Conservation (phyloP, 1,139 yeast species). For the Saccharomycopsis crataegensis region DNA sequence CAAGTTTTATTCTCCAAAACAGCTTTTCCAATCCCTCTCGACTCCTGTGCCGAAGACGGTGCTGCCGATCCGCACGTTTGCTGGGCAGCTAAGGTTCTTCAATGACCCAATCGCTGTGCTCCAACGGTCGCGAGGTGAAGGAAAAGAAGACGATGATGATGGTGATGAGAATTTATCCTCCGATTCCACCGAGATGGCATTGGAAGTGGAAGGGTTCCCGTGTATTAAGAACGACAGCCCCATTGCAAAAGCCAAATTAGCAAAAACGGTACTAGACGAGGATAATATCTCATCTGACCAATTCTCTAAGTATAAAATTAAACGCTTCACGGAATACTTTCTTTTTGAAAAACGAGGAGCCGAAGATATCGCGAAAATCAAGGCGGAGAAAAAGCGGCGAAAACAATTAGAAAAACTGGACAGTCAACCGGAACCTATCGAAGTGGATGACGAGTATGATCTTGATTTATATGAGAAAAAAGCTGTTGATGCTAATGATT, state of each 20-base stretch:
- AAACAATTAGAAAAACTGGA: not conserved
- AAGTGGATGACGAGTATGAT: constrained; percentile 22
- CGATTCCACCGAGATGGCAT: constrained; percentile 21
- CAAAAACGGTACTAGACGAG: not conserved
- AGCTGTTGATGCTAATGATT: constrained; percentile 27
- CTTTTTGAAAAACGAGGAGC: constrained; percentile 15
- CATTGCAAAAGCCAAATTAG: constrained; percentile 19
- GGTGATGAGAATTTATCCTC: constrained; percentile 24
- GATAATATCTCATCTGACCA: not conserved
- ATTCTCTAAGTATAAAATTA: constrained; percentile 21
- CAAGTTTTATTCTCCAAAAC: not conserved
- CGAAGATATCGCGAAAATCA: constrained; percentile 7
- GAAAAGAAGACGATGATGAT: constrained; percentile 18
- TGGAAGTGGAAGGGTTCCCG: constrained; percentile 61
- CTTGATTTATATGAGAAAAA: constrained; percentile 24
- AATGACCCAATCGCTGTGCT: constrained; percentile 27
- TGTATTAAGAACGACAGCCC: constrained; percentile 29
- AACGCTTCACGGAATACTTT: constrained; percentile 27
- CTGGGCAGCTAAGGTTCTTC: constrained; percentile 36
- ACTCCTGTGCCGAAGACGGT: constrained; percentile 31
- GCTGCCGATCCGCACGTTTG: constrained; percentile 33
- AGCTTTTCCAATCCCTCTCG: not conserved
- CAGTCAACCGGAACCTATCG: constrained; percentile 12
- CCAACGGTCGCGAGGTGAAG: constrained; percentile 8
- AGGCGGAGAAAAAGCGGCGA: constrained; percentile 4